Base-by-base conservation (phyloP, 257 asterid species). In the Ehretia macrophylla region DNA sequence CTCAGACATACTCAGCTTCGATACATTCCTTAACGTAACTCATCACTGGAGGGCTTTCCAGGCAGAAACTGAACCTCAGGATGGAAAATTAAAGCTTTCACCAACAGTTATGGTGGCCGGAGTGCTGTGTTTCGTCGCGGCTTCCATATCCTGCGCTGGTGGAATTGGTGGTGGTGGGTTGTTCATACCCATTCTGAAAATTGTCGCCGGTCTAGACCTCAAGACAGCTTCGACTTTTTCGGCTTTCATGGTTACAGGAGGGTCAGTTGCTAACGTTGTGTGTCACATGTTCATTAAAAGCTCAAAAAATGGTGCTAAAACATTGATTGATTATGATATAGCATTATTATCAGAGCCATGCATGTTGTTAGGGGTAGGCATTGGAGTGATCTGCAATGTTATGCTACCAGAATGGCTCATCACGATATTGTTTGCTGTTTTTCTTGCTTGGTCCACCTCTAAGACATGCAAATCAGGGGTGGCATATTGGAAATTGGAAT, bases 141-240 rank as follows among this genome's bases (percentile, higher is more conserved):
- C 96, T 45, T 77, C 82, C 0, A 72, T 90, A 22, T 90, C 97
- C 37, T 81, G 96, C 70, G 95, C 93, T 18, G 95, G 95, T 1
- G 97, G 97, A 17, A 74, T 87, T 22, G 97, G 97, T 18, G 96
- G 97, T 32, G 96, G 96, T 17, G 96, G 93, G 5, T 35, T 90
- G 0, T 90, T 68, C 84, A 50, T 87, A 32, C 96, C 97, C 8
- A 85, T 90, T 17, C 80, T 87, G 45, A 78, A 81, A 0, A 64
- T 87, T 23, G 64, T 85, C 13, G 83, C 88, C 46, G 88, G 90
- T 4, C 47, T 78, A 1, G 96, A 85, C 75, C 87, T 83, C 54
- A 90, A 87, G 66, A 79, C 78, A 19, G 91, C 97, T 14, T 64
- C 95, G 0, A 55, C 77, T 65, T 85, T 76, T 56, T 90, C 95